Percentiles rank a stretch among this genome's conserved stretches.
Evolutionary conservation across 371 early-diverging fungal species (phyloP).

Genomic region (Apophysomyces elegans): DNA sequence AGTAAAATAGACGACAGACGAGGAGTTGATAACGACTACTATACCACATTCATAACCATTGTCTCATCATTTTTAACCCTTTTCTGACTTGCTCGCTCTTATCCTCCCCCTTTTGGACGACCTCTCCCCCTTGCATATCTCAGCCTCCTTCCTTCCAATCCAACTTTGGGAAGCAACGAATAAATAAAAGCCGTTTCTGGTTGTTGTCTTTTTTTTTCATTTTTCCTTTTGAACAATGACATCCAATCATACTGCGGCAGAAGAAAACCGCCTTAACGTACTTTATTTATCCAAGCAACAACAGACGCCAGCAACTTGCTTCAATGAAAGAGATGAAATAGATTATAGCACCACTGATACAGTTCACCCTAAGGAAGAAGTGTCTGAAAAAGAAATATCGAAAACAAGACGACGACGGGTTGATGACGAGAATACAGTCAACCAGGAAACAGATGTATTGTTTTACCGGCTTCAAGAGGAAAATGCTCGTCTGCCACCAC

Average conservation of each 20-base stretch:
- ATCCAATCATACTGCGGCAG: constrained; percentile 5
- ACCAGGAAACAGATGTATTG: constrained; percentile 12
- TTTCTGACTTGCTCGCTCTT: constrained; percentile 4
- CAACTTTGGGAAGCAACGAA: constrained; percentile 14
- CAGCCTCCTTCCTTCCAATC: constrained; percentile 16
- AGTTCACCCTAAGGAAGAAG: background rate
- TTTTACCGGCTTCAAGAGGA: constrained; percentile 37
- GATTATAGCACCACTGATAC: background rate
- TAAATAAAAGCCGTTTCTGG: constrained; percentile 7
- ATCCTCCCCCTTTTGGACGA: constrained; percentile 1
- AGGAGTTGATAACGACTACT: background rate
- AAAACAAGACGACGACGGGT: constrained; percentile 6
- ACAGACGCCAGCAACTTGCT: background rate
- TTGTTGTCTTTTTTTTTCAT: constrained; percentile 18
- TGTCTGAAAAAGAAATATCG: background rate
- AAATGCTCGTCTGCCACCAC: constrained; percentile 44
- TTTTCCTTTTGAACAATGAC: constrained; percentile 9
- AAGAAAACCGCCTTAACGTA: background rate
- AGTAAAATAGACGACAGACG: background rate
- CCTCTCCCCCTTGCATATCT: constrained; percentile 16
- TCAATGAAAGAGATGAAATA: background rate
- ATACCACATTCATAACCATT: background rate
- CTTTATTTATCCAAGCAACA: background rate
- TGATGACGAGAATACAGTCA: background rate
- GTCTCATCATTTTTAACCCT: background rate